Evolutionary conservation across 345 rosid species (phyloP).

Genomic region (Melaleuca quinquenervia): DNA sequence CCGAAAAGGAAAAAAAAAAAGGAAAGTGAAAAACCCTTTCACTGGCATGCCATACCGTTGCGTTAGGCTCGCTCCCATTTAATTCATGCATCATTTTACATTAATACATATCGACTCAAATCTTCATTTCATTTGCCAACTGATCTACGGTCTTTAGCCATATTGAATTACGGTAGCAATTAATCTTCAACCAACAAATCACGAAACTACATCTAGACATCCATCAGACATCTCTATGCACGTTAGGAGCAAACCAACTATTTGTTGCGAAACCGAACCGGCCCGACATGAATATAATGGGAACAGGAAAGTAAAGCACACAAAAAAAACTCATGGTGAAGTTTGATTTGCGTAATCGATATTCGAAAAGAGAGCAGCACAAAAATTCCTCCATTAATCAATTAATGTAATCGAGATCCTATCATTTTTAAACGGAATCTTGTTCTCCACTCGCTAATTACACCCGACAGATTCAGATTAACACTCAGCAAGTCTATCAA

Average conservation of each 20-base stretch:
- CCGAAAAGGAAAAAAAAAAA: not conserved
- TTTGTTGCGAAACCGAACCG: not conserved
- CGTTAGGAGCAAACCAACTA: not conserved
- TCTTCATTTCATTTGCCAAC: not conserved
- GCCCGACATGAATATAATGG: not conserved
- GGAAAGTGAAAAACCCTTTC: not conserved
- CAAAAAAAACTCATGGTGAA: not conserved
- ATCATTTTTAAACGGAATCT: not conserved
- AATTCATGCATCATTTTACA: not conserved
- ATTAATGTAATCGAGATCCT: accelerated
- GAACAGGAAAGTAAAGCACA: not conserved
- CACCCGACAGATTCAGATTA: not conserved
- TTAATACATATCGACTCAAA: not conserved
- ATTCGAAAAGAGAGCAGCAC: accelerated
- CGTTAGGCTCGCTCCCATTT: not conserved
- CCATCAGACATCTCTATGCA: not conserved
- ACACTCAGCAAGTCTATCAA: not conserved
- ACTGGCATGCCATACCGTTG: accelerated
- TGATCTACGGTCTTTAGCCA: not conserved
- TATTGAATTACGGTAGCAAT: no score
- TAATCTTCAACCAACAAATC: not conserved
- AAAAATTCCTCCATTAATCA: not conserved
- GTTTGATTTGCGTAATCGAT: not conserved
- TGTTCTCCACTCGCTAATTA: not conserved
- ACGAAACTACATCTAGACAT: not conserved